Evolutionary conservation across 768 basidiomycete genomes (phyloP), one percentile per base, ranked within the genome.

Genomic region (Tricholoma flavovirens): DNA sequence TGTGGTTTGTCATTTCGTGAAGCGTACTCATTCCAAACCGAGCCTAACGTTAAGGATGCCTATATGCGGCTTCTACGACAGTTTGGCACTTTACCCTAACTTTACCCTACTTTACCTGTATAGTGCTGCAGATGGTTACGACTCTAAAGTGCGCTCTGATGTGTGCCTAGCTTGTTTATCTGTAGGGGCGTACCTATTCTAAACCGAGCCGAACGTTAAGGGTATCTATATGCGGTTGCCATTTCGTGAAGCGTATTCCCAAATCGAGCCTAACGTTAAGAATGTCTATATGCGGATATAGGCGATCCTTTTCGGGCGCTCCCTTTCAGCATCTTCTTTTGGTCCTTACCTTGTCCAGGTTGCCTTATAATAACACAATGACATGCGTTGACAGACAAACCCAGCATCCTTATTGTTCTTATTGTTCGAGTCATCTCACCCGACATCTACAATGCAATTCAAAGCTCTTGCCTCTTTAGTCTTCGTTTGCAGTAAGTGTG

Each of bases 381-480:
- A 26, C 55, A 40, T 49, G 14, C 22, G 48, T 32, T 46, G 29
- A 53, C 22, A 26, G 5, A 26, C 24, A 2, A 26, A 5, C 24
- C 24, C 24, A n/a, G n/a, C n/a, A n/a, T n/a, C n/a, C 5, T 26
- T 26, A 26, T 26, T 26, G 24, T 5, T 54, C 53, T 42, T n/a
- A 40, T 46, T 52, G 33, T 51, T 36, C 56, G 49, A 50, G 40
- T 38, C 35, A 30, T 54, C 55, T 6, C 48, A 22, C 43, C 15
- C n/a, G 35, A 15, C 30, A 17, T 42, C 17, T 22, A 24, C 40
- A 58, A 72, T 72, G 71, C 69, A 71, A 45, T 63, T 66, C 63
- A 67, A 55, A 43, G 17, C 63, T 46, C 52, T 67, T 57, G 56
- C 62, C 53, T 55, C 63, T 59, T 42, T 67, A 49, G 32, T 70